These are phyloP conservation scores for Clarireedia monteithiana DNA, from an alignment of 2,329 filamentous ascomycete genomes.

Conservation along the genomic window DNA sequence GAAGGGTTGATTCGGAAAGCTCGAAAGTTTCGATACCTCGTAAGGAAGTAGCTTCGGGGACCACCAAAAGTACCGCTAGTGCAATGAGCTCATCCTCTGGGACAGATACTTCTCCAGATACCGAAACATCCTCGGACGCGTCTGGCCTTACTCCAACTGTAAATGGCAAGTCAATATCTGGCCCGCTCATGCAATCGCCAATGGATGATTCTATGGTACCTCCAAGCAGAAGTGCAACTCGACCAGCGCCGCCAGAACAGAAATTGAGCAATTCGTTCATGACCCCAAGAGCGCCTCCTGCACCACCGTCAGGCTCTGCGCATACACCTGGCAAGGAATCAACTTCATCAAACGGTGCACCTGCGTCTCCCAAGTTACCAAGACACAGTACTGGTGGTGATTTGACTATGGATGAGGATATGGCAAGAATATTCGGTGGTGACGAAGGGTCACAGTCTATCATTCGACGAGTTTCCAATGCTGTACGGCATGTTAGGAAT, in stretches of 20 bases:
- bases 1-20: constrained; percentile 52
- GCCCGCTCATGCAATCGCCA: constrained; percentile 20
- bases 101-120: constrained; percentile 27
- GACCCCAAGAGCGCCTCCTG: constrained; percentile 29
- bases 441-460: constrained; percentile 75
- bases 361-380: constrained; percentile 58
- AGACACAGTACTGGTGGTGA: constrained; percentile 75
- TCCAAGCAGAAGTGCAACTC: constrained; percentile 25
- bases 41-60: constrained; percentile 48
- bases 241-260: constrained; percentile 35
- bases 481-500: constrained; percentile 75
- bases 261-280: constrained; percentile 31
- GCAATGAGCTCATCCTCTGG: constrained; percentile 23
- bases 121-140: constrained; percentile 27
- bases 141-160: constrained; percentile 24
- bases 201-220: constrained; percentile 21
- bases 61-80: constrained; percentile 19
- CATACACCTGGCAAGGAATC: constrained; percentile 33
- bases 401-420: constrained; percentile 92
- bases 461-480: constrained; percentile 83
- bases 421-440: constrained; percentile 74
- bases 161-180: constrained; percentile 29
- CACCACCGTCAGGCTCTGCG: constrained; percentile 17
- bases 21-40: constrained; percentile 40
- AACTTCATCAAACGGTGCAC: constrained; percentile 31